Evolutionary conservation across 345 rosid species (phyloP), one percentile per base, ranked within the genome.

Genomic region (Citropsis articulata): DNA sequence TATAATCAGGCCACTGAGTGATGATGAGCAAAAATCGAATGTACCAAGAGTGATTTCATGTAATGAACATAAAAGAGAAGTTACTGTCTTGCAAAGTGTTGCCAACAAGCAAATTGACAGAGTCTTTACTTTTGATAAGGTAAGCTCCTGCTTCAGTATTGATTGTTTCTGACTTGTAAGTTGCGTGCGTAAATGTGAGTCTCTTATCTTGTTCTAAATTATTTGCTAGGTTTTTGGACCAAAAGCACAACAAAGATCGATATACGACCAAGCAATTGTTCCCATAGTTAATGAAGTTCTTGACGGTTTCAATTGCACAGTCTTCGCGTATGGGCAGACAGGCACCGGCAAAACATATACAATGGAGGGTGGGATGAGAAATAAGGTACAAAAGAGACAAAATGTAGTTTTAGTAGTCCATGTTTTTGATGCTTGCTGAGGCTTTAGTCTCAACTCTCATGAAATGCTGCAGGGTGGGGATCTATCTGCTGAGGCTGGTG

Each of bases 361-460:
- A 19, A 95, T 95, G 99, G 97, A 95, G 84, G 99, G 99, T 45
- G 98, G 96, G 14, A 91, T 92, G 92, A 86, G 93, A 76, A 95
- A 91, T 66, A 95, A 95, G 94, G 98, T 92, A 83, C 53, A 4
- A 8, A 16, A 12, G 13, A 13, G 50, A 19, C 75, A 62, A 40
- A 5, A n/a, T 25, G 9, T 55, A 55, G 12, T 30, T 76, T 65
- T 48, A 50, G 24, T 2, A 28, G 69, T 28, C 10, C 27, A 62
- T 45, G 24, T 50, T 57, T 31, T 63, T 7, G 31, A 45, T 45
- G 50, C 91, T 94, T 81, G 95, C 91, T 27, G 96, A 91, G 82
- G 94, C 99, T 27, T 45, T 1, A 45, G 50, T 45, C 57, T 16
- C 57, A 53, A 45, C 18, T 45, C 57, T 16, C 57, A 53, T 53